A percentile compares a stretch with the other conserved stretches of the same genome.
Evolutionary conservation across 176 grass and related monocot genomes (phyloP).

Genomic region (Musa troglodytarum): DNA sequence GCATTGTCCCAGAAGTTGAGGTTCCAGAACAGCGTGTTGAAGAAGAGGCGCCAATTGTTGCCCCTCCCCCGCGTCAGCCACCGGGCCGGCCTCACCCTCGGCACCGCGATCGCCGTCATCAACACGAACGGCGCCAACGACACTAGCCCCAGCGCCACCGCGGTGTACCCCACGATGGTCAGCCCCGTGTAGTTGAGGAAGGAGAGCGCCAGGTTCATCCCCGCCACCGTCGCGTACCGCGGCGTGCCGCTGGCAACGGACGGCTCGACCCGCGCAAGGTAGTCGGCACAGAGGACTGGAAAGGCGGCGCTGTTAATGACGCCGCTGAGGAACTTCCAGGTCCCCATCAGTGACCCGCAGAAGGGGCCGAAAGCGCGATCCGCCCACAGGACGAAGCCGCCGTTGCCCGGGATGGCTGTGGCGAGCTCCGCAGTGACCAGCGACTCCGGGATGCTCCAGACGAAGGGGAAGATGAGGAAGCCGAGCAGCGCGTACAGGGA

Average conservation of each 20-base stretch:
- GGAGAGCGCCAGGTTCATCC: constrained; percentile 44
- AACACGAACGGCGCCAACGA: constrained; percentile 59
- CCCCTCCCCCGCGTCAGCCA: constrained; percentile 31
- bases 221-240: constrained; percentile 29
- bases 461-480: constrained; percentile 64
- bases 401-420: constrained; percentile 64
- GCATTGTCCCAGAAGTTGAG: constrained; percentile 86
- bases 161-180: constrained; percentile 58
- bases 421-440: constrained; percentile 73
- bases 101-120: constrained; percentile 50
- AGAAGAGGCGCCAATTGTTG: constrained; percentile 64
- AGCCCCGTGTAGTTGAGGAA: constrained; percentile 59
- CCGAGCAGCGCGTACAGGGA: constrained; percentile 50
- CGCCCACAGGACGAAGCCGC: constrained; percentile 78
- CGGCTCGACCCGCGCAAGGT: constrained; percentile 47
- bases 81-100: constrained; percentile 35
- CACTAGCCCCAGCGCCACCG: constrained; percentile 41
- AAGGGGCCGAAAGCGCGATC: constrained; percentile 60
- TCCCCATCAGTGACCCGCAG: constrained; percentile 56
- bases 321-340: constrained; percentile 70
- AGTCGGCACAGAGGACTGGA: constrained; percentile 59
- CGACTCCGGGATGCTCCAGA: constrained; percentile 64
- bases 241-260: constrained; percentile 20
- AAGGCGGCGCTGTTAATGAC: constrained; percentile 76
- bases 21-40: constrained; percentile 91